A percentile compares a stretch with the other conserved stretches of the same genome.
phyloP scores from a whole-genome alignment of 2,329 filamentous ascomycete genomes.

The Lomentospora prolificans region DNA sequence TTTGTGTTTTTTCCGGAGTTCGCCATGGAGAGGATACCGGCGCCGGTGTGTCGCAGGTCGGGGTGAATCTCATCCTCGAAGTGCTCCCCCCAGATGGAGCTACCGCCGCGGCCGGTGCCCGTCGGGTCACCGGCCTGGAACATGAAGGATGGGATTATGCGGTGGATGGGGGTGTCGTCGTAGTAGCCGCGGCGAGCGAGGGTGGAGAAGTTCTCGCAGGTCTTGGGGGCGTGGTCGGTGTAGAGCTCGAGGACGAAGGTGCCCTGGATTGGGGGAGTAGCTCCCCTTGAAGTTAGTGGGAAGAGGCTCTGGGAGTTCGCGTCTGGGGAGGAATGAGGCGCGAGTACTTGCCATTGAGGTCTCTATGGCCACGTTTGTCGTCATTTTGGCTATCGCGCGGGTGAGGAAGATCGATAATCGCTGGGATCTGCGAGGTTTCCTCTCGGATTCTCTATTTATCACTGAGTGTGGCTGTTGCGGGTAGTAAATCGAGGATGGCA shows the following conservation, averaged over 20 bases:
- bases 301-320: not conserved
- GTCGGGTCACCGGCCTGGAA: conserved; percentile 90
- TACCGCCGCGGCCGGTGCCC: conserved; percentile 81
- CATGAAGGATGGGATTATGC: conserved; percentile 95
- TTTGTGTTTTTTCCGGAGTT: conserved; percentile 91
- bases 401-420: no score
- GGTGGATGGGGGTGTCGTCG: conserved; percentile 77
- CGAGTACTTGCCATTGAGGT: conserved; percentile 65
- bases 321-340: not conserved
- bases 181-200: conserved; percentile 82
- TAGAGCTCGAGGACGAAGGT: conserved; percentile 83
- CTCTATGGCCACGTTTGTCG: conserved; percentile 69
- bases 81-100: conserved; percentile 83
- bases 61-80: conserved; percentile 86
- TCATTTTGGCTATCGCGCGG: conserved; percentile 44
- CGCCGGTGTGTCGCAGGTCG: conserved; percentile 79
- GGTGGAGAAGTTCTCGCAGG: conserved; percentile 78
- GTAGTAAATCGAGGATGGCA: no score
- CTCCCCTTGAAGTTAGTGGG: not conserved
- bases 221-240: conserved; percentile 76
- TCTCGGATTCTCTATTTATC: no score
- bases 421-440: no score
- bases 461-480: no score
- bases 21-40: conserved; percentile 92
- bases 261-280: conserved; percentile 44